Base-by-base conservation (phyloP, 2,329 filamentous ascomycete species). In the Paraphaeosphaeria minitans region DNA sequence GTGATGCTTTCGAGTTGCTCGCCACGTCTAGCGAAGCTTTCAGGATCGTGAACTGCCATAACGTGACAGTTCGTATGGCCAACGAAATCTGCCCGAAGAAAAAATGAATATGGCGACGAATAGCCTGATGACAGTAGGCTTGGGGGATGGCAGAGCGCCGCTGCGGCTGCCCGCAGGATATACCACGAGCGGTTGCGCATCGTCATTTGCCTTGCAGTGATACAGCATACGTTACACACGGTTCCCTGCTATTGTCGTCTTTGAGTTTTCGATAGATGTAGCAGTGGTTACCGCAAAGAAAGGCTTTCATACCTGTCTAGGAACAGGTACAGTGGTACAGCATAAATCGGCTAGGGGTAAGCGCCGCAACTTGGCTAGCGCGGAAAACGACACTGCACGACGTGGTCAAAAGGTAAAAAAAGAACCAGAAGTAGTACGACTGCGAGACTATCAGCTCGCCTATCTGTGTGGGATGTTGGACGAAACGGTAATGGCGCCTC, bases 1-100 rank as follows among this genome's bases (percentile, higher is more conserved):
- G 67, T 69, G 21, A 77, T 66, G 4, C 62, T 66, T 48, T 66
- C 33, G 27, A 70, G 55, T 27, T 66, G 65, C 42, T 67, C 55
- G 19, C 68, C 69, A 8, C 68, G 67, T 19, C 51, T 57, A 9
- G 64, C 53, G 13, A 74, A 33, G 8, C 62, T 61, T 5, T 58
- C 51, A 19, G 56, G 24, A 49, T 62, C 61, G 55, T 71, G 69
- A 14, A 19, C 8, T 4, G 62, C 63, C 73, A 75, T 74, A 1
- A n/a, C 45, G 47, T 37, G 31, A 22, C n/a, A 4, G n/a, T 9
- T 37, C n/a, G 10, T 9, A 22, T 10, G 33, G 19, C 31, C 10
- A 37, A 50, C 10, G 27, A 51, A 41, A 21, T 4, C 41, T 9
- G 41, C 19, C 41, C 19, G 19, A 43, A 12, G 3, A 19, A 43